These are phyloP conservation scores for Ceratocystis ficicola DNA, from an alignment of 2,329 filamentous ascomycete species.

Conservation along the genomic window DNA sequence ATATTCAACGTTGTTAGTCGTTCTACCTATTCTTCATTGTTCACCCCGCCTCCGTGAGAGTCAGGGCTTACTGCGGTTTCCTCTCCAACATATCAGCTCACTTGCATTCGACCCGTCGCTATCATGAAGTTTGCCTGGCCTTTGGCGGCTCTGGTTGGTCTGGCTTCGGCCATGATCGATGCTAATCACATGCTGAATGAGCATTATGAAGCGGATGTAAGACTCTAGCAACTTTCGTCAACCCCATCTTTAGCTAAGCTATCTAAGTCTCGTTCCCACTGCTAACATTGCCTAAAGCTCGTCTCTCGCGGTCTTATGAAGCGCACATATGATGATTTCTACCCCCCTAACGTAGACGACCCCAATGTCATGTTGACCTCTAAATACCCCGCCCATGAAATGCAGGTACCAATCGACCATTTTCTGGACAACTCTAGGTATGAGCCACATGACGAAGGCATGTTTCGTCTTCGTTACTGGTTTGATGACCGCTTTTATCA, in stretches of 20 bases:
- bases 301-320: neutral
- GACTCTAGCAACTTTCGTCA: neutral
- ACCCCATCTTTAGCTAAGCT: neutral
- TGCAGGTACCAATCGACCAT: slow-evolving; percentile 55
- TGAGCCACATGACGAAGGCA: slow-evolving; percentile 58
- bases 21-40: neutral
- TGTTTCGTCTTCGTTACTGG: slow-evolving; percentile 67
- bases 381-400: slow-evolving; percentile 32
- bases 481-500: slow-evolving; percentile 67
- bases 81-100: neutral
- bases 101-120: neutral
- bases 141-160: neutral
- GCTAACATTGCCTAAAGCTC: neutral
- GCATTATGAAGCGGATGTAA: slow-evolving; percentile 2
- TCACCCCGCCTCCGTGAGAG: neutral
- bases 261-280: neutral
- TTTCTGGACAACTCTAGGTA: slow-evolving; percentile 71
- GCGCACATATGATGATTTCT: neutral
- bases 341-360: neutral
- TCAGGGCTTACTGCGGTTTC: neutral
- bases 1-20: no score
- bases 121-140: slow-evolving; percentile 11
- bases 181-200: neutral
- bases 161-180: slow-evolving; percentile 3
- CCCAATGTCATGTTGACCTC: neutral